These are phyloP conservation scores for Cladosporium sp. DNA, from an alignment of 2,329 filamentous ascomycete species.

Conservation along the genomic window DNA sequence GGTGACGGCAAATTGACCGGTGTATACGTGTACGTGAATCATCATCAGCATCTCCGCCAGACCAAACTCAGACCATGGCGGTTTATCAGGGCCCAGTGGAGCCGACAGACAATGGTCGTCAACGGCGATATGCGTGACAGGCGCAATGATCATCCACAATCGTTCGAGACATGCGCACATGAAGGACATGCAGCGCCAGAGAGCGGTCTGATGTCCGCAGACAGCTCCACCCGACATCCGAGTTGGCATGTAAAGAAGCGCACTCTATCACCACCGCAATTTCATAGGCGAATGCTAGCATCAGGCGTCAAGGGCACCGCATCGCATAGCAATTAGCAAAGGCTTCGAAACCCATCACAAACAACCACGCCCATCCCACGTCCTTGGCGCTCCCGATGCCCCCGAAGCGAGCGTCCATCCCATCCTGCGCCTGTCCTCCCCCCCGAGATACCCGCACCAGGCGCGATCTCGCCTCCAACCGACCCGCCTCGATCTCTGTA, in stretches of 20 bases:
- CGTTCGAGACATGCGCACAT: constrained; percentile 7
- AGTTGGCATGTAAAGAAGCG: background rate
- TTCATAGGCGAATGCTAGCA: background rate
- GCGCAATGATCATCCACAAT: background rate
- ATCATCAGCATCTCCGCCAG: background rate
- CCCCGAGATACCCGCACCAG: constrained; percentile 16
- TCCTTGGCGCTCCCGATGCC: background rate
- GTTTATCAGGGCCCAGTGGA: background rate
- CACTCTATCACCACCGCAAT: background rate
- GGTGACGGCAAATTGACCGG: background rate
- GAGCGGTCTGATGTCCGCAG: background rate
- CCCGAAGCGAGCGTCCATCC: background rate
- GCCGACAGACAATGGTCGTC: background rate
- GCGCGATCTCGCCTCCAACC: constrained; percentile 8
- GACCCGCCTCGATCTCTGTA: constrained; percentile 3
- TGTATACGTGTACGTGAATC: constrained; percentile 1
- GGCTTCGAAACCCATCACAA: background rate
- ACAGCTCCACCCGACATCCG: background rate
- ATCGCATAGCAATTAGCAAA: background rate
- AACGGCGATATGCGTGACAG: constrained; percentile 4
- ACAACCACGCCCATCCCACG: background rate
- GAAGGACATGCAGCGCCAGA: background rate
- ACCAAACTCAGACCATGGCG: background rate
- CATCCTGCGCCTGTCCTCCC: constrained; percentile 2
- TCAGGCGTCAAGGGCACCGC: background rate